Conservation (phyloP, 352 stramenopile genomes). For the Bremia lactucae region DNA sequence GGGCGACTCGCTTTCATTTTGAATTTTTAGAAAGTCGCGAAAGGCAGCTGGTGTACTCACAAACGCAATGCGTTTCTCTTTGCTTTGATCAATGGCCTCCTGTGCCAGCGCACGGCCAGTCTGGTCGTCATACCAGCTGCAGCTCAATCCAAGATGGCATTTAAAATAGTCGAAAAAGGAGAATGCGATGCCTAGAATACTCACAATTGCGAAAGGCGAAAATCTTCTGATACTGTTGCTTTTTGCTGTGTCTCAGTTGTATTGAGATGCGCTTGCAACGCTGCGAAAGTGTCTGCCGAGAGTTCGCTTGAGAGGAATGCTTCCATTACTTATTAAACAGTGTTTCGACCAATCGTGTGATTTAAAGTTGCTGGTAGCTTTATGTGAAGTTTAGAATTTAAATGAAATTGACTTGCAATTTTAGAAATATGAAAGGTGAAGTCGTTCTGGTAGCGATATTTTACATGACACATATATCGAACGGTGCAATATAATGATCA, state of each 20-base stretch:
- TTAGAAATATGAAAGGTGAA: no score
- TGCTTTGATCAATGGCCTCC: constrained; percentile 44
- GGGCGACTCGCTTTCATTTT: constrained; percentile 19
- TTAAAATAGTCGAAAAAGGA: background rate
- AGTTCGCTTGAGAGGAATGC: constrained; percentile 34
- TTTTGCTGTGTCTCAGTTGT: constrained; percentile 29
- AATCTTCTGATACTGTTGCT: constrained; percentile 34
- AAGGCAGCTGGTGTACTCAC: constrained; percentile 44
- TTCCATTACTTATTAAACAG: constrained; percentile 32
- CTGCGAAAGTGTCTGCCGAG: constrained; percentile 38
- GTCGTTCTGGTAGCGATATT: no score
- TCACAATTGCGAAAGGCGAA: constrained; percentile 47
- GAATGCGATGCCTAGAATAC: constrained; percentile 1
- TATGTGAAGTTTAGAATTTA: no score
- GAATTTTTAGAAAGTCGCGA: constrained; percentile 31
- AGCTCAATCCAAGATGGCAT: background rate
- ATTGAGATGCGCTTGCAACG: constrained; percentile 38
- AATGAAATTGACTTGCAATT: no score
- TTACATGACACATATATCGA: no score
- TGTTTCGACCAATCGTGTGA: background rate
- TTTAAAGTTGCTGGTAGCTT: background rate
- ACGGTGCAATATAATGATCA: no score
- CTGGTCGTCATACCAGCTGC: constrained; percentile 43
- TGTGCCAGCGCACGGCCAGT: constrained; percentile 35
- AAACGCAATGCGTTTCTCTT: constrained; percentile 34